Percentiles rank a stretch among this genome's conserved stretches.
These are phyloP conservation scores for Bretschneidera sinensis DNA, from an alignment of 345 rosid genomes.

Conservation along the genomic window DNA sequence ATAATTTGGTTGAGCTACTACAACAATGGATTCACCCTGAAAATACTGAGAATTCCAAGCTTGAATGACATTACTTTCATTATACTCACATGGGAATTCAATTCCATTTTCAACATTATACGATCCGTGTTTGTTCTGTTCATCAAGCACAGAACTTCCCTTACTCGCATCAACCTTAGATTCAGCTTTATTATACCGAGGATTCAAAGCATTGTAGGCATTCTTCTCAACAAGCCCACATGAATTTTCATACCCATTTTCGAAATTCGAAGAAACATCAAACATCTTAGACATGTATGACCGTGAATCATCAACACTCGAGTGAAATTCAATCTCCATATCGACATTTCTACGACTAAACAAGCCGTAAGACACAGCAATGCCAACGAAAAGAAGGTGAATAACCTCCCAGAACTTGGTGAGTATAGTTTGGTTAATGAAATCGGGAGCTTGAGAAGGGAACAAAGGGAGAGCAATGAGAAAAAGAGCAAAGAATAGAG, in stretches of 20 bases:
- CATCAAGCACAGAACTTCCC: slow-evolving; percentile 12
- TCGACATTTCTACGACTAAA: slow-evolving; percentile 59
- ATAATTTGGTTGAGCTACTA: slow-evolving; percentile 47
- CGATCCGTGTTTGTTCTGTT: slow-evolving; percentile 20
- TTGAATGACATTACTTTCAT: slow-evolving; percentile 31
- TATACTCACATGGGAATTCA: slow-evolving; percentile 22
- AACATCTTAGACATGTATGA: slow-evolving; percentile 47
- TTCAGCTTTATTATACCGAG: slow-evolving; percentile 13
- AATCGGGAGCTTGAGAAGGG: slow-evolving; percentile 76
- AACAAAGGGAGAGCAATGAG: slow-evolving; percentile 66
- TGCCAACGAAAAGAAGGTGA: slow-evolving; percentile 63
- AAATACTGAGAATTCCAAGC: slow-evolving; percentile 65
- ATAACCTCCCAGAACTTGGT: slow-evolving; percentile 73
- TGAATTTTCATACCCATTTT: slow-evolving; percentile 42
- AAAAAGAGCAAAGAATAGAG: slow-evolving; percentile 40
- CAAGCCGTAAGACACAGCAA: slow-evolving; percentile 85
- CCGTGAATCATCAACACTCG: slow-evolving; percentile 31
- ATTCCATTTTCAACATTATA: slow-evolving; percentile 23
- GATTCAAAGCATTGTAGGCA: slow-evolving; percentile 10
- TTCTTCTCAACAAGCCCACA: slow-evolving; percentile 36
- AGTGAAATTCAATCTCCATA: slow-evolving; percentile 19
- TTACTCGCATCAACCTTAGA: background rate
- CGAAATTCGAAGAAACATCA: slow-evolving; percentile 52
- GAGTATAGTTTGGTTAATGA: slow-evolving; percentile 42
- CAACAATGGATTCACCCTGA: slow-evolving; percentile 48